These are phyloP conservation scores for Paracoccidioides brasiliensis DNA, from an alignment of 2,329 filamentous ascomycete genomes.

Conservation along the genomic window DNA sequence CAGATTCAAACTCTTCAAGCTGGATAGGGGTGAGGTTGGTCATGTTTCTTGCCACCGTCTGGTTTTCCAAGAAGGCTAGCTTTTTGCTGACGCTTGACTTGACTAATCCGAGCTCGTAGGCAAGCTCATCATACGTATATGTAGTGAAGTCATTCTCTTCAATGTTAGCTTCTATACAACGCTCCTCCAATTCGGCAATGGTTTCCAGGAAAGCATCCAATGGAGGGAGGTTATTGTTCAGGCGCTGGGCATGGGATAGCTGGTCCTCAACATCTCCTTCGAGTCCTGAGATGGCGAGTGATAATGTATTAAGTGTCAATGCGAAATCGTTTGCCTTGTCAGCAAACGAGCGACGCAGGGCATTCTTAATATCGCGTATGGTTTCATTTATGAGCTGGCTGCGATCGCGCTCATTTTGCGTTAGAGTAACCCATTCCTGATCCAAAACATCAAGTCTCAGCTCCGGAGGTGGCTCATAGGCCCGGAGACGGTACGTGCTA, in stretches of 20 bases:
- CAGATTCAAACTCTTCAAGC: slow-evolving; percentile 94
- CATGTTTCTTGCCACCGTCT: slow-evolving; percentile 97
- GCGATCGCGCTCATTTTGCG: slow-evolving; percentile 71
- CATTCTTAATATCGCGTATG: slow-evolving; percentile 97
- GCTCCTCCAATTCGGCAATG: slow-evolving; percentile 71
- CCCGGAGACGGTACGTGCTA: slow-evolving; percentile 79
- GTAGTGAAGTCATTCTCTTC: slow-evolving; percentile 99
- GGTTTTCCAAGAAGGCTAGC: slow-evolving; percentile 90
- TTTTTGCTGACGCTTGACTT: slow-evolving; percentile 92
- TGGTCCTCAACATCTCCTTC: slow-evolving; percentile 97
- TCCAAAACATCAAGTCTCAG: slow-evolving; percentile 74
- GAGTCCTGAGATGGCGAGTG: slow-evolving; percentile 86
- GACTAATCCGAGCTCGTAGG: slow-evolving; percentile 84
- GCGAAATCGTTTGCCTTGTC: slow-evolving; percentile 99
- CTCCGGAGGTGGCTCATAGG: slow-evolving; percentile 80
- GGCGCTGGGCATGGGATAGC: slow-evolving; percentile 67
- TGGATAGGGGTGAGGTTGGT: slow-evolving; percentile 97
- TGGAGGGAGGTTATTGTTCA: slow-evolving; percentile 74
- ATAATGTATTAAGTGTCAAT: slow-evolving; percentile 84
- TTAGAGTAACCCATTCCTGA: slow-evolving; percentile 63
- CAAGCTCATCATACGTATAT: slow-evolving; percentile 92
- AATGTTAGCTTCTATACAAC: slow-evolving; percentile 93
- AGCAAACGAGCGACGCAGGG: slow-evolving; percentile 79
- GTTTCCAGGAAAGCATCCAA: slow-evolving; percentile 84
- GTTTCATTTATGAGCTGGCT: slow-evolving; percentile 96